Evolutionary conservation across 83 land plant species (phyloP).

Genomic region (Isoetes engelmannii): DNA sequence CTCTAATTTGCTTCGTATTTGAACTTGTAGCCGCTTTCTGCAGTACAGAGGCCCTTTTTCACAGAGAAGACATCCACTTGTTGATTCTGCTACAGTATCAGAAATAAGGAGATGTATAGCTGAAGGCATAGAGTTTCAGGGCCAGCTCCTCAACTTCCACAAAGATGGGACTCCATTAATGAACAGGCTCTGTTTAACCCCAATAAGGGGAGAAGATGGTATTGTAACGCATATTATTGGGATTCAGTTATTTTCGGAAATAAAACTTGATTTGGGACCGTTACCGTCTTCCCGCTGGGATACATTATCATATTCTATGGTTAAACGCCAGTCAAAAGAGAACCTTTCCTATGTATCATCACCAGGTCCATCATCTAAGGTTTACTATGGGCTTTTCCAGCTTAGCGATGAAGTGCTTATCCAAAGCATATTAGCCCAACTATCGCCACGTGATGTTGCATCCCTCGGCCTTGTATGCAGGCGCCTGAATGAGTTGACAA

Average conservation of each 20-base stretch:
- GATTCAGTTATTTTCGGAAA: conserved; percentile 65
- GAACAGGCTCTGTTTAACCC: conserved; percentile 62
- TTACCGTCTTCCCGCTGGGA: conserved; percentile 28
- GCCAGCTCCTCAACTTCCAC: conserved; percentile 67
- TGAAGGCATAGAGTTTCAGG: conserved; percentile 68
- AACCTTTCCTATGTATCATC: too few species aligned
- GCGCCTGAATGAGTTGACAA: conserved; percentile 56
- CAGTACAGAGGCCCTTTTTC: conserved; percentile 83
- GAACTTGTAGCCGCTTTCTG: conserved; percentile 62
- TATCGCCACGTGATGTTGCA: conserved; percentile 76
- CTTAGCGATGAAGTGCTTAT: conserved; percentile 72
- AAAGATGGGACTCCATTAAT: conserved; percentile 82
- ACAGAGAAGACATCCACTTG: conserved; percentile 75
- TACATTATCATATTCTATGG: too few species aligned
- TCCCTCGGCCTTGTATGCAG: conserved; percentile 68
- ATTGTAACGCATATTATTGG: conserved; percentile 76
- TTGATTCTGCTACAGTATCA: conserved; percentile 53
- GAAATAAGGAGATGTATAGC: conserved; percentile 66
- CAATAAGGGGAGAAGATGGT: conserved; percentile 76
- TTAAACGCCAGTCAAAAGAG: too few species aligned
- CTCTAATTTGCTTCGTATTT: background rate
- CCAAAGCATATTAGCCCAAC: conserved; percentile 48
- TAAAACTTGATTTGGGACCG: conserved; percentile 65
- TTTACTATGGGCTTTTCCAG: conserved; percentile 50
- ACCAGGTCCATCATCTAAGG: conserved; percentile 31